Evolutionary conservation across 805 yeast species (phyloP).

Genomic region (Cyberlindnera subsufficiens): DNA sequence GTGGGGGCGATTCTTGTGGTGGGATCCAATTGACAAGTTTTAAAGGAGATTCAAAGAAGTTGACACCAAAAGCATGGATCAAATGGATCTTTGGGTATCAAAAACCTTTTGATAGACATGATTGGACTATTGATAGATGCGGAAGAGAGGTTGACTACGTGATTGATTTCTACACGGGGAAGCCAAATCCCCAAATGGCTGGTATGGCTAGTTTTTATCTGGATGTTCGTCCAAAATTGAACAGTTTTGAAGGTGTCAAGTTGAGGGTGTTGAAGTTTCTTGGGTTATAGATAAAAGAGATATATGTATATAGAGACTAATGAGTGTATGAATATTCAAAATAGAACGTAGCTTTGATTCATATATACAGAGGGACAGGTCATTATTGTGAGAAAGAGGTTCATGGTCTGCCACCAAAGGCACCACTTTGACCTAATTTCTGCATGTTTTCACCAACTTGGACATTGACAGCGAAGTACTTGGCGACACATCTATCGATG

Average conservation of each 20-base stretch:
- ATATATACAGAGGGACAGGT: constrained; percentile 1
- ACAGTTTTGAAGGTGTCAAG: constrained; percentile 73
- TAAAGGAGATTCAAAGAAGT: constrained; percentile 78
- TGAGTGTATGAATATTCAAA: not conserved
- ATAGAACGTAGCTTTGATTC: not conserved
- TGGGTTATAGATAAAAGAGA: constrained; percentile 31
- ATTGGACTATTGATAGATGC: constrained; percentile 85
- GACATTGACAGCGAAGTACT: constrained; percentile 90
- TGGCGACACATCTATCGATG: constrained; percentile 92
- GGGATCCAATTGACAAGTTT: constrained; percentile 82
- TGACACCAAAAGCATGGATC: constrained; percentile 85
- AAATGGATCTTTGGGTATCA: constrained; percentile 55
- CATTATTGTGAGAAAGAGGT: not conserved
- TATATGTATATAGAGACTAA: constrained; percentile 1
- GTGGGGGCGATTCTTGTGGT: constrained; percentile 64
- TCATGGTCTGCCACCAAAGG: constrained; percentile 26
- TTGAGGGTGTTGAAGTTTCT: constrained; percentile 61
- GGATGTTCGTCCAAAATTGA: constrained; percentile 90
- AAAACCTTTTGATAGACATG: constrained; percentile 93
- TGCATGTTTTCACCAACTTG: constrained; percentile 83
- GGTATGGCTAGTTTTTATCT: constrained; percentile 59
- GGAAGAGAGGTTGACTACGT: constrained; percentile 84
- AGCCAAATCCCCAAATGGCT: constrained; percentile 38
- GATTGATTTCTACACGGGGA: constrained; percentile 77
- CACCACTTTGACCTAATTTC: constrained; percentile 40